A percentile compares a stretch with the other conserved stretches of the same genome.
Evolutionary conservation across 176 grass and related monocot genomes (phyloP).

Genomic region (Rhynchospora pubera): DNA sequence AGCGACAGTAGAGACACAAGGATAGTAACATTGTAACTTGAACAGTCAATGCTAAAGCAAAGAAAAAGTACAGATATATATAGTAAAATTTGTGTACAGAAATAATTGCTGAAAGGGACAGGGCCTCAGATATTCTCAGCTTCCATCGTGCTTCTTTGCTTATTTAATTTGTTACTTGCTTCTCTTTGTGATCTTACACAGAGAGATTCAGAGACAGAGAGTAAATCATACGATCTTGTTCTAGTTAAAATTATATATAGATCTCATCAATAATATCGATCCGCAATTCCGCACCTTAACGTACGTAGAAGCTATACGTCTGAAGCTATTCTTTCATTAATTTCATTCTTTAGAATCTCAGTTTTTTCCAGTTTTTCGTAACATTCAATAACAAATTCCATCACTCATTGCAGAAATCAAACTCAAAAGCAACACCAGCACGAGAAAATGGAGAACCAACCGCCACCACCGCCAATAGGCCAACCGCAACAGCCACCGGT

Average conservation of each 20-base stretch:
- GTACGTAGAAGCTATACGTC: not conserved
- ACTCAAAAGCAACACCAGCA: not conserved
- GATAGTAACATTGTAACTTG: slow-evolving; percentile 1
- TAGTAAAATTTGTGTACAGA: slow-evolving; percentile 9
- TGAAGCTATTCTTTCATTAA: not conserved
- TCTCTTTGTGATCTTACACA: not conserved
- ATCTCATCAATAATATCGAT: not conserved
- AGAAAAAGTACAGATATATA: not conserved
- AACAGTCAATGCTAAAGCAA: not conserved
- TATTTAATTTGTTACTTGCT: not conserved
- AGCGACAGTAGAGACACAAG: not conserved
- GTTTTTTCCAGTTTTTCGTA: not conserved
- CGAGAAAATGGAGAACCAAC: slow-evolving; percentile 54
- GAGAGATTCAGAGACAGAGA: not conserved
- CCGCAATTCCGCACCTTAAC: not conserved
- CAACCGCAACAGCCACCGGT: slow-evolving; percentile 22
- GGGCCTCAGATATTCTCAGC: slow-evolving; percentile 36
- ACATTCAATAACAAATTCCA: not conserved
- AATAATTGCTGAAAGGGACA: slow-evolving; percentile 32
- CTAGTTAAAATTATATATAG: not conserved
- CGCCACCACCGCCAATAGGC: slow-evolving; percentile 24
- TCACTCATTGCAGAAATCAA: slow-evolving; percentile 18
- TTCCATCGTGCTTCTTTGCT: slow-evolving; percentile 21
- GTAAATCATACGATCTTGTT: not conserved
- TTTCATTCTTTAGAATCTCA: not conserved